Conservation (phyloP, 2,329 filamentous ascomycete genomes). For the Nothomitra cinnamomea region DNA sequence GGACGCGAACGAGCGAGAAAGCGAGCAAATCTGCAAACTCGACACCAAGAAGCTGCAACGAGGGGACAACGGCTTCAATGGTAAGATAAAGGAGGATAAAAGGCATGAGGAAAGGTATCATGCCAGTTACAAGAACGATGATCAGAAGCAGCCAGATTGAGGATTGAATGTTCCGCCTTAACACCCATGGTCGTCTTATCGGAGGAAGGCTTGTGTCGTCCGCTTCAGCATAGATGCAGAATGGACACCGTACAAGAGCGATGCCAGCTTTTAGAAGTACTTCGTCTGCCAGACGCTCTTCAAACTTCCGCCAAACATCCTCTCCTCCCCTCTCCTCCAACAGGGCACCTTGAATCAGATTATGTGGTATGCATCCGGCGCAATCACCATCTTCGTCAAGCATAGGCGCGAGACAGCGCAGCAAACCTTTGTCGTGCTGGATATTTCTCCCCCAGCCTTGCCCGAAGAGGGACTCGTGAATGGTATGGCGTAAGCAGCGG, state of each 20-base stretch:
- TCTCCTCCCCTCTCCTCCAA: conserved; percentile 48
- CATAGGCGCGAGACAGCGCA: conserved; percentile 69
- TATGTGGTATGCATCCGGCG: conserved; percentile 49
- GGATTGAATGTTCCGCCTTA: neutral
- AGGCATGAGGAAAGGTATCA: conserved; percentile 2
- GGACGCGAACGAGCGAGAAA: conserved; percentile 3
- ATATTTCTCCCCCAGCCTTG: conserved; percentile 81
- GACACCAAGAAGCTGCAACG: neutral
- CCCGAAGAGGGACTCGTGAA: conserved; percentile 79
- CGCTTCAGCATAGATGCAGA: conserved; percentile 14
- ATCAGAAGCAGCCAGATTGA: conserved; percentile 16
- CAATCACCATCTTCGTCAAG: conserved; percentile 40
- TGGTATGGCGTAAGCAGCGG: conserved; percentile 63
- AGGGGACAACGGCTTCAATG: neutral
- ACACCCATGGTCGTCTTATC: conserved; percentile 25
- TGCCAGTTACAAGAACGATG: neutral
- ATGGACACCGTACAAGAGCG: conserved; percentile 14
- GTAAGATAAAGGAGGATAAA: neutral
- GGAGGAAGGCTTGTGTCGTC: conserved; percentile 24
- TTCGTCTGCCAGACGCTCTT: conserved; percentile 26
- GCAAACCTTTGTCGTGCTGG: conserved; percentile 50
- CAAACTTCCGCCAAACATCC: conserved; percentile 54
- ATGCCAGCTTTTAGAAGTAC: conserved; percentile 17
- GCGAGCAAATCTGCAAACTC: conserved; percentile 18
- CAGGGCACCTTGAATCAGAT: conserved; percentile 58